Base-by-base conservation (phyloP, 2,329 filamentous ascomycete genomes). In the Meredithiella fracta region DNA sequence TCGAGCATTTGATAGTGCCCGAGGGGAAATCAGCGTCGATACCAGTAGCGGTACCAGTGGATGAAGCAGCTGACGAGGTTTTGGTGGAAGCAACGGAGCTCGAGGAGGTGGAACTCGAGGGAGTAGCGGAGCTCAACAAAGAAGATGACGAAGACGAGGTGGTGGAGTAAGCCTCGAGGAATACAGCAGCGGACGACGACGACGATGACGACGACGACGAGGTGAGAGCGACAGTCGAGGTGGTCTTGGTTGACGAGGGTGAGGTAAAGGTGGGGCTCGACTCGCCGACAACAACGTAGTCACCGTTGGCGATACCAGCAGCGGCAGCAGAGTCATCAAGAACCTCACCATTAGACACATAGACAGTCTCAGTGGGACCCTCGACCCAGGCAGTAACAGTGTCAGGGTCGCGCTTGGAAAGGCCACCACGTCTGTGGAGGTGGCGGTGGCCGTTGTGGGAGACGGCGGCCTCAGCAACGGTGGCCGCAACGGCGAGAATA, bases 21-120 rank as follows among this genome's bases (percentile, higher is more conserved):
- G 83, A 83, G 11, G 85, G 85, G 74, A 97, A 97, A 6, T 81
- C 71, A 15, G 71, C 69, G 61, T 80, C 72, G 55, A 91, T 61
- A 53, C 85, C 86, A 23, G 64, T 71, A 53, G 67, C 72, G 50
- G 60, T 62, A 53, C 60, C 26, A 47, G 58, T 55, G 58, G n/a
- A 22, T 6, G 54, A 38, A 20, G 47, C 1, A 25, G 54, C 42
- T 14, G 44, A 8, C 29, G 54, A 57, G n/a, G 38, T 47, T 15
- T 50, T 38, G 26, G 51, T 29, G 34, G 51, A 15, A 22, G 51
- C 77, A 68, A 51, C 67, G 73, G 40, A 69, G 80, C 63, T 77
- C 68, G 53, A 68, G 73, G 42, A 69, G 0, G 40, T 22, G 7
- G 40, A 44, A 1, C 15, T 14, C 37, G 7, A 8, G 38, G 22